Evolutionary conservation across 257 asterid genomes (phyloP).

Genomic region (Nicotiana sylvestris): DNA sequence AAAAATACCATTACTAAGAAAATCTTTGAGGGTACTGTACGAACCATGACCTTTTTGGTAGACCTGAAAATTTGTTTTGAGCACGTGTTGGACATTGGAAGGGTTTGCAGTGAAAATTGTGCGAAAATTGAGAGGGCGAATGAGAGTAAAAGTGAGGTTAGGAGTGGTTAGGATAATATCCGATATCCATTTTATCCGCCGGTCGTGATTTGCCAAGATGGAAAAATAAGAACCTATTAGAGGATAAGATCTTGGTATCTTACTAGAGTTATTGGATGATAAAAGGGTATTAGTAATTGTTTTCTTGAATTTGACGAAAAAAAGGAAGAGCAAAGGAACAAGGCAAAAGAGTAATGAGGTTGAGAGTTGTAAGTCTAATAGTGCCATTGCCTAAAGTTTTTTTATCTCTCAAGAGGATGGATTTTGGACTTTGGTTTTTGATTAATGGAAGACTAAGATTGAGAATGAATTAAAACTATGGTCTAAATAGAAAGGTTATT

Average conservation of each 20-base stretch:
- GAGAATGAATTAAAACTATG: background rate
- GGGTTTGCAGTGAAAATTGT: constrained; percentile 32
- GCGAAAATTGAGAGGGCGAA: constrained; percentile 15
- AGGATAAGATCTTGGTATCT: constrained; percentile 39
- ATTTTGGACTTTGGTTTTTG: background rate
- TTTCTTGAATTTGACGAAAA: constrained; percentile 12
- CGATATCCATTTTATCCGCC: constrained; percentile 34
- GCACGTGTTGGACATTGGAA: constrained; percentile 30
- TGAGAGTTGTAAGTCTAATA: background rate
- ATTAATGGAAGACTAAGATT: background rate
- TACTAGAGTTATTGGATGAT: background rate
- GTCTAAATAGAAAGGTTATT: too few relatives aligned
- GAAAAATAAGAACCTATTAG: constrained; percentile 30
- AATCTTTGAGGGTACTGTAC: constrained; percentile 8
- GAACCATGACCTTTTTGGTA: constrained; percentile 30
- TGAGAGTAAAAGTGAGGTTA: constrained; percentile 27
- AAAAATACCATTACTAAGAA: constrained; percentile 43
- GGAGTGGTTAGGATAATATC: constrained; percentile 29
- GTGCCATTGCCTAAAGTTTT: background rate
- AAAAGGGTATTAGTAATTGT: background rate
- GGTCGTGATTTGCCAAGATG: constrained; percentile 11
- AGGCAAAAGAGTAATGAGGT: constrained; percentile 23
- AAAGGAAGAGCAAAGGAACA: constrained; percentile 17
- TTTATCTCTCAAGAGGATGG: background rate
- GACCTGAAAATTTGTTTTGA: constrained; percentile 28